Evolutionary conservation across 2,329 filamentous ascomycete species (phyloP).

Genomic region (Gnomoniopsis sp.): DNA sequence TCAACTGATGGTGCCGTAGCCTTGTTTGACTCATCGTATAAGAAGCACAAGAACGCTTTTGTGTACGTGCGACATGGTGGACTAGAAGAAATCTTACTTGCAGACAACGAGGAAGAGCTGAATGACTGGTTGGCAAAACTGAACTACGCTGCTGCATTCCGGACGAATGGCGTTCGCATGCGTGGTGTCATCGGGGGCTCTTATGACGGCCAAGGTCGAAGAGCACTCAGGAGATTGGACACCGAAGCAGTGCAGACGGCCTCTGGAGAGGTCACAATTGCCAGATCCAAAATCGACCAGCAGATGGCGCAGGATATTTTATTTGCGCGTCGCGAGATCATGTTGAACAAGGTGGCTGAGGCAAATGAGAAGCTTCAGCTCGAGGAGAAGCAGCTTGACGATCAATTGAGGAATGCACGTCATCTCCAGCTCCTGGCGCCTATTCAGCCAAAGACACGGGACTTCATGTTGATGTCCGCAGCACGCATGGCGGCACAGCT

Average conservation of each 20-base stretch:
- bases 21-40: constrained; percentile 80
- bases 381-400: constrained; percentile 75
- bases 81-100: constrained; percentile 84
- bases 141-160: constrained; percentile 93
- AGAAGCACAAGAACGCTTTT: constrained; percentile 94
- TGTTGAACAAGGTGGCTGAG: constrained; percentile 79
- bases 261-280: constrained; percentile 70
- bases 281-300: constrained; percentile 70
- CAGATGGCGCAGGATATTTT: constrained; percentile 86
- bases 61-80: constrained; percentile 84
- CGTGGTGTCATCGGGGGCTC: constrained; percentile 79
- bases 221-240: constrained; percentile 69
- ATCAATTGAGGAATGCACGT: constrained; percentile 80
- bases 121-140: constrained; percentile 96
- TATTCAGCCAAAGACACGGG: constrained; percentile 84
- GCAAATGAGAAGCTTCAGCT: constrained; percentile 73
- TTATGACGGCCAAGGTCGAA: constrained; percentile 76
- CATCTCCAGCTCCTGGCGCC: constrained; percentile 87
- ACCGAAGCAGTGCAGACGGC: constrained; percentile 66
- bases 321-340: constrained; percentile 74
- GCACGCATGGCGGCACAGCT: constrained; percentile 81
- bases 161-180: constrained; percentile 87
- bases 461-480: constrained; percentile 80
- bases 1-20: constrained; percentile 92
- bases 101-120: constrained; percentile 85